Evolutionary conservation across 225 moss, liverwort and hornwort species (phyloP).

Genomic region (Physcomitrium patens): DNA sequence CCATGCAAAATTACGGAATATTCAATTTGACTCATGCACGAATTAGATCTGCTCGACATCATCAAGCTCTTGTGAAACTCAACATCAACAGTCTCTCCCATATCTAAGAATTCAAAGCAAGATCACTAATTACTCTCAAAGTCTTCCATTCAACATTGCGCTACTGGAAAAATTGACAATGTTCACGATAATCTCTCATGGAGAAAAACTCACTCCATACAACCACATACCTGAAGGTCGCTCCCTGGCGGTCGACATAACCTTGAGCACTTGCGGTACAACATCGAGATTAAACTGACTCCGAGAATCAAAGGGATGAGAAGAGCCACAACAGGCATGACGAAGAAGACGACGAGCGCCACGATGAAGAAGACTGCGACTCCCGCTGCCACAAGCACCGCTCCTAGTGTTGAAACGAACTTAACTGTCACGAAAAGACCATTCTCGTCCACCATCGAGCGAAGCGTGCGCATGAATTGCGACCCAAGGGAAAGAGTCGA

Average conservation of each 20-base stretch:
- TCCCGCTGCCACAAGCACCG: constrained; percentile 10
- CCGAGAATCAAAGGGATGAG: constrained; percentile 21
- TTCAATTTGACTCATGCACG: too few species aligned
- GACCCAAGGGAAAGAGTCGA: background rate
- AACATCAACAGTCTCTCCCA: too few species aligned
- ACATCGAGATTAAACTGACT: background rate
- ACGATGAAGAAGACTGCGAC: background rate
- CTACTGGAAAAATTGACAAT: too few species aligned
- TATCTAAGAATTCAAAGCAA: too few species aligned
- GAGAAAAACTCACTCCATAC: too few species aligned
- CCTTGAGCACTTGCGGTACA: constrained; percentile 14
- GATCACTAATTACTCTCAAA: too few species aligned
- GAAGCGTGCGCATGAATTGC: constrained; percentile 2
- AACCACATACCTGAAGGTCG: constrained; percentile 6
- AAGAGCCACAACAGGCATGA: constrained; percentile 21
- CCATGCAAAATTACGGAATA: background rate
- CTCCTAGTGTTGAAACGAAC: background rate
- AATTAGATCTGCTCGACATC: background rate
- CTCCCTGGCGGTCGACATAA: background rate
- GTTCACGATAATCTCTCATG: too few species aligned
- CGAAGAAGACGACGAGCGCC: constrained; percentile 9
- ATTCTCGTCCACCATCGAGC: constrained; percentile 6
- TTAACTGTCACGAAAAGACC: background rate
- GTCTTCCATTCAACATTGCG: too few species aligned
- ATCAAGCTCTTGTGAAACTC: too few species aligned